Evolutionary conservation across 78 protist genomes (phyloP), one percentile per base, ranked within the genome.

Genomic region (Dictyostelium intermedium): DNA sequence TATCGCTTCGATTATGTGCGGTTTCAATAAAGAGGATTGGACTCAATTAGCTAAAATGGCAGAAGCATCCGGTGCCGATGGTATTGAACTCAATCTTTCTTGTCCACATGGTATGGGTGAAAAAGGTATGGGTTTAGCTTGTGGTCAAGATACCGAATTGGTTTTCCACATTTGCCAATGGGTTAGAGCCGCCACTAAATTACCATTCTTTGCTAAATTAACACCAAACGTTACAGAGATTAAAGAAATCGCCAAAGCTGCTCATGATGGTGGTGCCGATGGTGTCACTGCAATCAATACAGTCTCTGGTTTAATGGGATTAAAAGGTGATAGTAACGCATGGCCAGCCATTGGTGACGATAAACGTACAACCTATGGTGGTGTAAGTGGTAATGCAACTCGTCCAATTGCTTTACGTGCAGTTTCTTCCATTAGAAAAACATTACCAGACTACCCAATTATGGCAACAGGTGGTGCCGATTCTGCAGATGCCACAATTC

Each of bases 31-130:
- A 83, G 98, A 92, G 69, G 99, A 98, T 87, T 98, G 99, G 99
- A 72, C 93, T 27, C 95, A 91, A 73, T 87, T 98, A 1, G 98
- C 98, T 50, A 87, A 80, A 73, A 27, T 82, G 96, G 92, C 98
- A 3, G 95, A 73, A 37, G 98, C 87, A 1, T 82, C 98, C 1
- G 97, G 97, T 45, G 96, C 99, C 14, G 99, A 98, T 73, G 97
- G 97, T 14, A 78, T 98, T 14, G 99, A 99, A 93, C 89, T 98
- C 69, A 99, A 99, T 92, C 85, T 99, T 27, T 97, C 99, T 9
- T 99, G 99, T 97, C 99, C 99, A 37, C 99, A 99, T 79, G 99
- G 99, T 81, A 96, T 97, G 98, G 97, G 97, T 35, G 98, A 97
- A 94, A 89, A 85, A 30, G 99, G 98, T 41, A 97, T 98, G 99